A percentile compares a stretch with the other conserved stretches of the same genome.
Conservation (phyloP, 495 filamentous ascomycete species). For the Tuber umbilicatum region DNA sequence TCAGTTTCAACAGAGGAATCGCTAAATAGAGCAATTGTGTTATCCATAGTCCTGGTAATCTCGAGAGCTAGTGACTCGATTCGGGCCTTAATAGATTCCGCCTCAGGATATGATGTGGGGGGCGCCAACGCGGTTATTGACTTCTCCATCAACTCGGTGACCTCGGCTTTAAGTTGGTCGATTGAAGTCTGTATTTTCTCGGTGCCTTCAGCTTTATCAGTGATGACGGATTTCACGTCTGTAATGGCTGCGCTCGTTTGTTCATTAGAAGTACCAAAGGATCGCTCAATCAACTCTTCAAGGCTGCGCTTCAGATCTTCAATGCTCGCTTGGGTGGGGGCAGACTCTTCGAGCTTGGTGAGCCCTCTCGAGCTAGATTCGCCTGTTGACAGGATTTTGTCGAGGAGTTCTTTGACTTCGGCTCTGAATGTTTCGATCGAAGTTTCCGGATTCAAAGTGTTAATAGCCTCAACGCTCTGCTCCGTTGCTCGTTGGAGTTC, state of each 20-base stretch:
- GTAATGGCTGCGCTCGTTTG: conserved; percentile 30
- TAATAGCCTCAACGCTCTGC: conserved; percentile 28
- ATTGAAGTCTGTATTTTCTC: conserved; percentile 60
- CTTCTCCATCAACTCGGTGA: conserved; percentile 48
- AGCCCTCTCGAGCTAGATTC: conserved; percentile 27
- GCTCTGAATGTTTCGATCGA: conserved; percentile 27
- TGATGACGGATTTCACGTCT: conserved; percentile 38
- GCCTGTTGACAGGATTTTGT: conserved; percentile 18
- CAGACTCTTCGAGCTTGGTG: conserved; percentile 24
- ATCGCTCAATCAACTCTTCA: conserved; percentile 32
- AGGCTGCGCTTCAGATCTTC: conserved; percentile 29
- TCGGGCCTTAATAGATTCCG: conserved; percentile 57
- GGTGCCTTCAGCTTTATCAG: conserved; percentile 61
- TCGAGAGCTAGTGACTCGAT: conserved; percentile 45
- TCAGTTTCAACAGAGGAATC: conserved; percentile 29
- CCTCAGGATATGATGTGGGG: conserved; percentile 60
- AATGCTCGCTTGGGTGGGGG: conserved; percentile 28
- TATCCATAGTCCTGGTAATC: conserved; percentile 66
- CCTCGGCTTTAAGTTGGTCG: conserved; percentile 56
- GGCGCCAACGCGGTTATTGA: conserved; percentile 64
- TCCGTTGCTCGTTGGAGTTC: conserved; percentile 45
- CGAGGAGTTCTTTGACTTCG: conserved; percentile 34
- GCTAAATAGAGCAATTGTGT: conserved; percentile 48
- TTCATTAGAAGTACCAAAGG: conserved; percentile 28
- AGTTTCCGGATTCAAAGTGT: conserved; percentile 23